Base-by-base conservation (phyloP, 495 filamentous ascomycete species). In the Trichoderma erinaceum region DNA sequence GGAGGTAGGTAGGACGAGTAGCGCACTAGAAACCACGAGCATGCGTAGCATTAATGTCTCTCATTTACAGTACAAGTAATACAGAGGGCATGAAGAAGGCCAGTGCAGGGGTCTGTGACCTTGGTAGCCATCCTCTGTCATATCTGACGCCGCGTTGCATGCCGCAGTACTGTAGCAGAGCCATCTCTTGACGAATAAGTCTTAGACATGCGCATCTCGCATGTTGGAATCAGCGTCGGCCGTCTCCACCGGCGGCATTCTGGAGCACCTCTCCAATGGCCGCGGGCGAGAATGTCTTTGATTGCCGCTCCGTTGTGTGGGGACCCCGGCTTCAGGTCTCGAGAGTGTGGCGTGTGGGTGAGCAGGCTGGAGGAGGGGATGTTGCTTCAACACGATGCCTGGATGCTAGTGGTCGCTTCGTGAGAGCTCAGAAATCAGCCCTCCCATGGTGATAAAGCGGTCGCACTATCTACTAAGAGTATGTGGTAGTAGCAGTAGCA, bases 281-380 rank as follows among this genome's bases (percentile, higher is more conserved):
- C 27, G 56, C 27, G 11, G 10, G 56, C 56, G 25, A 61, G 56
- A 61, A 61, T 61, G 56, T 61, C 56, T 61, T 32, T 12, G 56
- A 61, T 18, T 32, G 56, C 23, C 56, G 23, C 27, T 61, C 12
- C 11, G 25, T 21, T 32, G 25, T 32, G 56, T 61, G 56, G 56
- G 56, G 56, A 29, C 25, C 56, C 56, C 56, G 56, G 56, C 56
- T 13, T 61, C 23, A 12, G 25, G 8, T 32, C 25, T 12, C 25
- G 4, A 29, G 56, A 61, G 56, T 27, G 56, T 61, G 56, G 56
- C 12, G 56, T 27, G 56, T 61, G 56, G 56, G 27, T 21, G 48
- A 52, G 56, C 29, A 23, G 56, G 56, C 25, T 61, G 56, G 16
- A 61, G 1, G 56, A 15, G 13, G 8, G 25, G 56, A 5, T 38